Evolutionary conservation across 2,329 filamentous ascomycete species (phyloP), one percentile per base, ranked within the genome.

Genomic region (Penicillium sumatraense): DNA sequence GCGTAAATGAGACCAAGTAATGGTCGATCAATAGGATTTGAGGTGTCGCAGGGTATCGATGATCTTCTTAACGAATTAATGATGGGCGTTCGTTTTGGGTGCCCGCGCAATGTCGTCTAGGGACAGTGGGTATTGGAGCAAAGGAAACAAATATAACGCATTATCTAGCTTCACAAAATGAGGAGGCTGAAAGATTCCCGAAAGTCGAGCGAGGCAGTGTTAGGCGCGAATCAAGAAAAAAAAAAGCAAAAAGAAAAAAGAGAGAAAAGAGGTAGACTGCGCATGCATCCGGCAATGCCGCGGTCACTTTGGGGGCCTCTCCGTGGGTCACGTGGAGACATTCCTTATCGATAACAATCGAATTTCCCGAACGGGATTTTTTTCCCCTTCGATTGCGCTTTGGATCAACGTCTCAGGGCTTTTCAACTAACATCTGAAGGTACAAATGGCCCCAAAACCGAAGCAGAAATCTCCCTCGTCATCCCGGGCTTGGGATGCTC

Each of bases 401-500:
- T 26, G 13, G 21, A 26, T 42, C 11, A 26, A 31, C 24, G 31
- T 38, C 11, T 35, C 26, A 31, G 23, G 21, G 26, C 4, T 14
- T 44, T 26, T 16, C n/a, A 29, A 29, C 8, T 31, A 27, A 13
- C 42, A 31, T 24, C 14, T 8, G 23, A 14, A 18, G 26, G 27
- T 18, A 9, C 18, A 54, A 44, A 74, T 75, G 69, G 67, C 72
- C 31, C 64, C 71, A 2, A 72, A 73, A 81, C 79, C 73, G 68
- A 66, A 72, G 29, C 64, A 69, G 2, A 72, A 73, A 81, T 79
- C 73, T 78, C 78, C 69, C 79, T 62, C 71, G 4, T 72, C 78
- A 29, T 77, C 81, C 38, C 77, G 85, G 62, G 79, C 83, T 24
- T 93, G 89, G 86, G 84, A 88, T 66, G 84, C 83, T 13, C 78